Base-by-base conservation (phyloP, 2,329 filamentous ascomycete species). In the Stachybotrys elegans region DNA sequence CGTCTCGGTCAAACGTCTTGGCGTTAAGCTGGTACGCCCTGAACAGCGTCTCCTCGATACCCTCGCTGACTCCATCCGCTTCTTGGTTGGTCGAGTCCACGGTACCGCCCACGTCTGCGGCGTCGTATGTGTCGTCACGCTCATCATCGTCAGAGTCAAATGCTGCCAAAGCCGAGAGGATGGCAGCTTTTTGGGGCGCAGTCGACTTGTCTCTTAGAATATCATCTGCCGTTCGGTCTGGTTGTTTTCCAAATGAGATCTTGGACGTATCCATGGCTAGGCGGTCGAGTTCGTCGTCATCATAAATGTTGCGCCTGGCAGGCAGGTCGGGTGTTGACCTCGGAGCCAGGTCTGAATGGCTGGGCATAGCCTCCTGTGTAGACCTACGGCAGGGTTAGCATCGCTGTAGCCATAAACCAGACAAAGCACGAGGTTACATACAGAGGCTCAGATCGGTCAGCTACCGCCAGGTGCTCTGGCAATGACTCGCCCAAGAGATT, bases 81-180 rank as follows among this genome's bases (percentile, higher is more conserved):
- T 78, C 73, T 42, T 80, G 78, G 27, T 76, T 72, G n/a, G 80
- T 73, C 6, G 78, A 72, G 16, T 95, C 90, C 4, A 96, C 83
- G 0, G 87, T 88, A 19, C 92, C 91, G 27, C 93, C 93, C 3
- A 97, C 89, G 58, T 97, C 93, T 40, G 83, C 88, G 2, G 84
- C 81, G 56, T 98, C 93, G 60, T 98, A 98, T 0, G 92, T 97
- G 62, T 98, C 93, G 62, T 98, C 93, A 27, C 90, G 81, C 68
- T 98, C 93, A 61, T 98, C 93, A 53, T 97, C 93, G 55, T 97
- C 92, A 0, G 84, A 85, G 66, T 97, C 91, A 53, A 97, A 96
- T 1, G 85, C 78, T 14, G 89, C 88, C 3, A 97, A 78, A 0
- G 92, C 92, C 4, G 91, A 88, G 20, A 95, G 70, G 54, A 96